phyloP scores from a whole-genome alignment of 2,329 filamentous ascomycete genomes.

The Hymenoscyphus albidus region DNA sequence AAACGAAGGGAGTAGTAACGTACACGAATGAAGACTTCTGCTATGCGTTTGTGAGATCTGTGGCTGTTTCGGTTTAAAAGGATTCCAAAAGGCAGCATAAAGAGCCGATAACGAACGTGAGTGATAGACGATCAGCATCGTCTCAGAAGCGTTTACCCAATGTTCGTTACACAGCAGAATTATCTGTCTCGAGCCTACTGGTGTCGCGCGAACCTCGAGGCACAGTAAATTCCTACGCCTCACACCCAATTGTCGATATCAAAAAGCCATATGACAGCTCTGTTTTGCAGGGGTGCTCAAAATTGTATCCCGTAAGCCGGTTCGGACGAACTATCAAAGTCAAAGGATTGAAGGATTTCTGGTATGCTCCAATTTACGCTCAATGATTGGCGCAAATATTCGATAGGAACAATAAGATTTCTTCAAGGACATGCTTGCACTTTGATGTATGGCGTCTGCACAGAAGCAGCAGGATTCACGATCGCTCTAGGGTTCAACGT shows the following conservation, averaged over 20 bases:
- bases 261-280: not conserved
- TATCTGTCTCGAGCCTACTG: not conserved
- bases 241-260: not conserved
- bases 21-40: not conserved
- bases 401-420: not conserved
- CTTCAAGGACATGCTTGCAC: not conserved
- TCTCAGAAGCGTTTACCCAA: not conserved
- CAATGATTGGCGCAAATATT: not conserved
- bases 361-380: not conserved
- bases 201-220: not conserved
- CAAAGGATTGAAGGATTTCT: slow-evolving; percentile 10
- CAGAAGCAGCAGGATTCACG: not conserved
- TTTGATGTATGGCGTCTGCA: not conserved
- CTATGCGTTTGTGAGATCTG: not conserved
- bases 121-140: not conserved
- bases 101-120: slow-evolving; percentile 1
- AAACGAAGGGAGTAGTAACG: not conserved
- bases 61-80: not conserved
- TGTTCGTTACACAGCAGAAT: not conserved
- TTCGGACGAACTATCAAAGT: slow-evolving; percentile 3
- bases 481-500: not conserved
- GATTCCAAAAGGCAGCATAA: not conserved
- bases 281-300: slow-evolving; percentile 1
- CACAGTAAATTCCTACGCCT: not conserved
- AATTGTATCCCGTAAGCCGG: not conserved